Conservation (phyloP, 139 green algal species). For the Chlamydomonas sp. region DNA sequence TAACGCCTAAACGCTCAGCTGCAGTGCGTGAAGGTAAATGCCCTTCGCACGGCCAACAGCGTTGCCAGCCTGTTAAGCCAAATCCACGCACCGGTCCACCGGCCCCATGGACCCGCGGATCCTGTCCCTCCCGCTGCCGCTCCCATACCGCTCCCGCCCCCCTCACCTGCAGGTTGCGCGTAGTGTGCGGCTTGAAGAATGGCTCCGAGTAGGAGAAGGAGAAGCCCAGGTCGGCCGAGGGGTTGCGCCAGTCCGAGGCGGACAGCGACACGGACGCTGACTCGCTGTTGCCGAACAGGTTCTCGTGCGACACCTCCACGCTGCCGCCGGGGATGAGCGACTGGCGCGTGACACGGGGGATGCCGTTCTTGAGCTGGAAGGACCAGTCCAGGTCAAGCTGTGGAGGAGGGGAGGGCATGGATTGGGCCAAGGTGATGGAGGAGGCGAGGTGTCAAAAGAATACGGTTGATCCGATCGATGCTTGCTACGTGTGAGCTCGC, state of each 20-base stretch:
- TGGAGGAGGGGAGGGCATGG: not conserved
- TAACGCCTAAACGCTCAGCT: too few relatives aligned
- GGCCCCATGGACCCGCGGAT: too few relatives aligned
- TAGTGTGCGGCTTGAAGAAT: conserved; percentile 67
- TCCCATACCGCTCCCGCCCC: too few relatives aligned
- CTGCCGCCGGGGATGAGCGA: conserved; percentile 62
- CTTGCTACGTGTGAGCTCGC: not conserved
- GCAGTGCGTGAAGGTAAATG: too few relatives aligned
- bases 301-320: conserved; percentile 69
- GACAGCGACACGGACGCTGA: conserved; percentile 54
- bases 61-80: not conserved
- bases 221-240: conserved; percentile 52
- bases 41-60: not conserved
- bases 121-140: too few relatives aligned
- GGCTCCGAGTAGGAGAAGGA: conserved; percentile 62
- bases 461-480: too few relatives aligned
- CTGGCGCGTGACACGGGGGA: conserved; percentile 60
- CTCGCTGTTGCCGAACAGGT: conserved; percentile 69
- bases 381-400: conserved; percentile 73
- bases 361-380: conserved; percentile 62
- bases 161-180: conserved; percentile 63
- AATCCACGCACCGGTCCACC: not conserved
- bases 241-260: conserved; percentile 66
- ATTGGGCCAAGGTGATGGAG: not conserved
- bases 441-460: not conserved